A percentile compares a stretch with the other conserved stretches of the same genome.
Evolutionary conservation across 352 stramenopile species (phyloP).

Genomic region (Pythium apleroticum): DNA sequence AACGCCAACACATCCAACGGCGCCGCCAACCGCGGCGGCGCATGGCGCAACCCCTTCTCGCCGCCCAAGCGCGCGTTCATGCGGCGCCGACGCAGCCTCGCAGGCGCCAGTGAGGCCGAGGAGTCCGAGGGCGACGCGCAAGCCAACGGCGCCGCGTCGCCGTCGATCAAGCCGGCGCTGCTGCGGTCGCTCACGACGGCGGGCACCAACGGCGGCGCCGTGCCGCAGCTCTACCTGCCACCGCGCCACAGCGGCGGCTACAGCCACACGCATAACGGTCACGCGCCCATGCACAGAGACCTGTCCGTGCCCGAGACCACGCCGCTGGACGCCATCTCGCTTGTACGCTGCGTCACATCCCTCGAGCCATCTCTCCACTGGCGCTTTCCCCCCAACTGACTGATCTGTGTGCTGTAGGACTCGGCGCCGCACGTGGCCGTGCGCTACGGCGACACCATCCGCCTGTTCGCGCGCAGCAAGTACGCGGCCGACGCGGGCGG

Average conservation of each 20-base stretch:
- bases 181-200: conserved; percentile 12
- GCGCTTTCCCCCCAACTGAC: no score
- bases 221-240: conserved; percentile 10
- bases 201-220: not conserved
- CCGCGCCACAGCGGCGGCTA: not conserved
- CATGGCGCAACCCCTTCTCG: conserved; percentile 22
- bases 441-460: conserved; percentile 68
- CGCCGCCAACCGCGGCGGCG: conserved; percentile 6
- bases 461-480: conserved; percentile 64
- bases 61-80: conserved; percentile 3
- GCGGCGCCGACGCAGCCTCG: not conserved
- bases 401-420: conserved; percentile 9
- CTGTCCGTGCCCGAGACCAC: conserved; percentile 10
- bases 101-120: conserved; percentile 14
- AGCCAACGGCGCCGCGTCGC: not conserved
- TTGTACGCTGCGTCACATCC: no score
- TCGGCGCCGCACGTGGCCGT: conserved; percentile 64
- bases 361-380: no score
- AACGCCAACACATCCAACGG: not conserved
- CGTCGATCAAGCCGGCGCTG: conserved; percentile 6
- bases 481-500: conserved; percentile 48
- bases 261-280: not conserved
- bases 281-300: not conserved
- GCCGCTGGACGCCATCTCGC: conserved; percentile 26
- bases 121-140: conserved; percentile 18